Evolutionary conservation across 257 asterid species (phyloP).

Genomic region (Fraxinus cuspidata): DNA sequence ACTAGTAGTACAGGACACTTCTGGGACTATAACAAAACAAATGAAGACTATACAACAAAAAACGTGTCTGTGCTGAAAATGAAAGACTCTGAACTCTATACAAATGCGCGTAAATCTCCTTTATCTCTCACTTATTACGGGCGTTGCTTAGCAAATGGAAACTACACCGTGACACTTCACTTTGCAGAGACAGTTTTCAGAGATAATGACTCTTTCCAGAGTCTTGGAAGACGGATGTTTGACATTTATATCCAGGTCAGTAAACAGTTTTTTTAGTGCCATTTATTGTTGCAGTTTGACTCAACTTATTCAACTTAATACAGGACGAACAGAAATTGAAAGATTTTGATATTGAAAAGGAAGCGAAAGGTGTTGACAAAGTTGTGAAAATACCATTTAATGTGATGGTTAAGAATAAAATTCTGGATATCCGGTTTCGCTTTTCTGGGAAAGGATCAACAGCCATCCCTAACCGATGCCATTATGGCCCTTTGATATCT

Average conservation of each 20-base stretch:
- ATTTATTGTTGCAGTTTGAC: not conserved
- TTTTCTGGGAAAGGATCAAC: constrained; percentile 56
- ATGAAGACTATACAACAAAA: constrained; percentile 24
- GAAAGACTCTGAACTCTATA: constrained; percentile 44
- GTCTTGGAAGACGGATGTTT: constrained; percentile 66
- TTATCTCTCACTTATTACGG: constrained; percentile 62
- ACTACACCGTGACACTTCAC: constrained; percentile 60
- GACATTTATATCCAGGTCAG: constrained; percentile 66
- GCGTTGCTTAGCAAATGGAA: constrained; percentile 67
- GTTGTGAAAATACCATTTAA: constrained; percentile 20
- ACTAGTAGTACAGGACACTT: constrained; percentile 54
- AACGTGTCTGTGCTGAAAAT: constrained; percentile 44
- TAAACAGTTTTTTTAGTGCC: not conserved
- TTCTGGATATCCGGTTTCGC: constrained; percentile 49
- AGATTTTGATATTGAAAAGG: constrained; percentile 48
- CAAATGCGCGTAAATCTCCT: constrained; percentile 53
- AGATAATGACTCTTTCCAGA: constrained; percentile 47
- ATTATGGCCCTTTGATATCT: constrained; percentile 58
- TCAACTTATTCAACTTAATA: not conserved
- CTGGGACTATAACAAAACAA: constrained; percentile 25
- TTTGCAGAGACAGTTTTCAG: constrained; percentile 60
- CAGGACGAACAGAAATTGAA: constrained; percentile 44
- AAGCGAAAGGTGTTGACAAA: constrained; percentile 50
- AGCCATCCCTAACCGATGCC: constrained; percentile 48
- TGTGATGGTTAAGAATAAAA: constrained; percentile 34